phyloP scores from a whole-genome alignment of 768 basidiomycete genomes.

The Suillus alpinus region DNA sequence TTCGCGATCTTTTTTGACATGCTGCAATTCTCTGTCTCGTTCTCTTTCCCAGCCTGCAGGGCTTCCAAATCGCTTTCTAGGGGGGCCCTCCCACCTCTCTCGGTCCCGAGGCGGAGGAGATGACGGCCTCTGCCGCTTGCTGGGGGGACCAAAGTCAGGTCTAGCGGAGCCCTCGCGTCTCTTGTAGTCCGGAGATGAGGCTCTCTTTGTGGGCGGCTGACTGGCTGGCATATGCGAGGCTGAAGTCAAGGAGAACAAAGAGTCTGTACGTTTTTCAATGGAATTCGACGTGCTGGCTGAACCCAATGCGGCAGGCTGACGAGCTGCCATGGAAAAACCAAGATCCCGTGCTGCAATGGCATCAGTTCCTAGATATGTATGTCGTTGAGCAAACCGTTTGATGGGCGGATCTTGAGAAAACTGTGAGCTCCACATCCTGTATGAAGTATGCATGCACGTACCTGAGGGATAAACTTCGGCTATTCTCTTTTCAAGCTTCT shows the following conservation, averaged over 20 bases:
- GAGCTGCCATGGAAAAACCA: conserved; percentile 61
- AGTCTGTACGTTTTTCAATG: conserved; percentile 36
- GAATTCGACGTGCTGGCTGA: conserved; percentile 16
- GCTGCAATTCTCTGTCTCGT: conserved; percentile 40
- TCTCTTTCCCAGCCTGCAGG: conserved; percentile 43
- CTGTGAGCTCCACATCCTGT: not conserved
- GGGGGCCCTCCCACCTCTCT: conserved; percentile 36
- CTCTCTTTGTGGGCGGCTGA: conserved; percentile 27
- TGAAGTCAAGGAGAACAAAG: conserved; percentile 31
- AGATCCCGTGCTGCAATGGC: conserved; percentile 88
- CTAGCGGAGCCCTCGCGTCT: conserved; percentile 42
- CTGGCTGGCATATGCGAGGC: conserved; percentile 22
- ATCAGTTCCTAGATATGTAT: conserved; percentile 70
- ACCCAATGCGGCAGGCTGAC: conserved; percentile 20
- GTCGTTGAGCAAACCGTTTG: conserved; percentile 86
- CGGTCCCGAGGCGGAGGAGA: conserved; percentile 47
- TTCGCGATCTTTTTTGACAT: conserved; percentile 38
- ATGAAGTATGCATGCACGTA: conserved; percentile 32
- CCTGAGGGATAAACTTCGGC: conserved; percentile 85
- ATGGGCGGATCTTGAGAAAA: conserved; percentile 72
- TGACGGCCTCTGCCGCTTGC: conserved; percentile 44
- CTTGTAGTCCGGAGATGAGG: conserved; percentile 34
- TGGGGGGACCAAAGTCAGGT: conserved; percentile 37
- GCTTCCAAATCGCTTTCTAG: conserved; percentile 40
- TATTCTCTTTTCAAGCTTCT: conserved; percentile 88